phyloP scores from a whole-genome alignment of 805 yeast species.

The Nakazawaea ernobii region DNA sequence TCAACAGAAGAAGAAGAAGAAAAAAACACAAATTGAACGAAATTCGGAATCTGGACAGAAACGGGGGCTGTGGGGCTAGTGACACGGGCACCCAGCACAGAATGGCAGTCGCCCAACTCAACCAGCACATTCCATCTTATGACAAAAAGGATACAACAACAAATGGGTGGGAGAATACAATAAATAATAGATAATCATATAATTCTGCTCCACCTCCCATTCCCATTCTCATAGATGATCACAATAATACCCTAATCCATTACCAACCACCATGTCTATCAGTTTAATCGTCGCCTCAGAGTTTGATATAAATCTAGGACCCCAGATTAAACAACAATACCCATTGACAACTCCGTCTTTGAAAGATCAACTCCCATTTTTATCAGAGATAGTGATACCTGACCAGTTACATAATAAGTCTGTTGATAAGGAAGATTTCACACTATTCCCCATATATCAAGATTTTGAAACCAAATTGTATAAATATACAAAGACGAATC shows the following conservation, averaged over 20 bases:
- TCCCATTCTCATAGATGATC: too few relatives aligned
- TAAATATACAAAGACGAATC: conserved; percentile 13
- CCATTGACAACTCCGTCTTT: conserved; percentile 39
- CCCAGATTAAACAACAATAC: conserved; percentile 54
- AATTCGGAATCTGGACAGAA: too few relatives aligned
- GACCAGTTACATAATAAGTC: conserved; percentile 46
- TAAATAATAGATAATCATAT: too few relatives aligned
- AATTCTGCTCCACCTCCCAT: too few relatives aligned
- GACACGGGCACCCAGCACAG: neutral
- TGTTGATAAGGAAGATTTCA: conserved; percentile 50
- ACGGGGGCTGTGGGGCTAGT: neutral
- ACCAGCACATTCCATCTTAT: neutral
- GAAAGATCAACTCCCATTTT: conserved; percentile 25
- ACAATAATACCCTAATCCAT: neutral
- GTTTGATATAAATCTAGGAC: conserved; percentile 75
- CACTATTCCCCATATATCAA: conserved; percentile 47
- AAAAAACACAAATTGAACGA: neutral
- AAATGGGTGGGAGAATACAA: neutral
- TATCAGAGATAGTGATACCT: conserved; percentile 58
- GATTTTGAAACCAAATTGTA: conserved; percentile 15
- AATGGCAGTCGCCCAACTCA: neutral
- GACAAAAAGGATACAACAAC: neutral
- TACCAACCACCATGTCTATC: neutral
- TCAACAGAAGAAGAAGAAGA: neutral
- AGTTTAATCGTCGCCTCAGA: conserved; percentile 53